phyloP scores from a whole-genome alignment of 495 filamentous ascomycete species.

The Penicillium canescens region DNA sequence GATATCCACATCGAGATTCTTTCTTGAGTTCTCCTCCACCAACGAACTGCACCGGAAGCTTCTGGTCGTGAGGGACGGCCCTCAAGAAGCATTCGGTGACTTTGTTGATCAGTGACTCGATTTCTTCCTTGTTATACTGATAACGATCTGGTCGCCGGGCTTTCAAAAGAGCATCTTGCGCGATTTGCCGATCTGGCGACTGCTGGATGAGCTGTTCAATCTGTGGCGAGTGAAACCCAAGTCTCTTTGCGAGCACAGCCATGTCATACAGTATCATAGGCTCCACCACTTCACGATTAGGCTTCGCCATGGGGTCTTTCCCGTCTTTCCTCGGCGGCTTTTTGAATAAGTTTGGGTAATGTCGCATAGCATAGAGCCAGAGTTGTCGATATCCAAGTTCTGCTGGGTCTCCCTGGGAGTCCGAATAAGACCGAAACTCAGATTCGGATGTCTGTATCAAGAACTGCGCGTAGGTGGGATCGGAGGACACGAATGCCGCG shows the following conservation, averaged over 20 bases:
- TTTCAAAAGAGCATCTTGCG: slow-evolving; percentile 26
- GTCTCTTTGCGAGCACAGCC: slow-evolving; percentile 26
- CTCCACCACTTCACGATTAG: slow-evolving; percentile 11
- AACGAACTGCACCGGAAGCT: not conserved
- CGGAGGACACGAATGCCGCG: slow-evolving; percentile 3
- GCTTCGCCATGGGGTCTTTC: slow-evolving; percentile 17
- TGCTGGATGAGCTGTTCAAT: slow-evolving; percentile 26
- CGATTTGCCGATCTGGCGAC: slow-evolving; percentile 36
- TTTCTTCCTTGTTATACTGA: slow-evolving; percentile 20
- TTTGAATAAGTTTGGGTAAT: slow-evolving; percentile 24
- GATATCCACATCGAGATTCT: slow-evolving; percentile 8
- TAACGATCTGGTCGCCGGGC: slow-evolving; percentile 31
- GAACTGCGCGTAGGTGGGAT: slow-evolving; percentile 1
- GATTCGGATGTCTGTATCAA: slow-evolving; percentile 26
- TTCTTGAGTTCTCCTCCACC: slow-evolving; percentile 11
- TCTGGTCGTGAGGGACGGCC: slow-evolving; percentile 10
- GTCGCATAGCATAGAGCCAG: slow-evolving; percentile 26
- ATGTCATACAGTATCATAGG: slow-evolving; percentile 29
- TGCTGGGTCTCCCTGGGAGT: slow-evolving; percentile 7
- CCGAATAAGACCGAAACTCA: slow-evolving; percentile 9
- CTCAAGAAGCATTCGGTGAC: slow-evolving; percentile 23
- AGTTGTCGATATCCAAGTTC: slow-evolving; percentile 22
- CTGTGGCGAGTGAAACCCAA: slow-evolving; percentile 31
- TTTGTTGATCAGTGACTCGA: slow-evolving; percentile 22
- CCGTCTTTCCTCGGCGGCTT: not conserved